Base-by-base conservation (phyloP, 768 basidiomycete species). In the Tubosaeta sp. region DNA sequence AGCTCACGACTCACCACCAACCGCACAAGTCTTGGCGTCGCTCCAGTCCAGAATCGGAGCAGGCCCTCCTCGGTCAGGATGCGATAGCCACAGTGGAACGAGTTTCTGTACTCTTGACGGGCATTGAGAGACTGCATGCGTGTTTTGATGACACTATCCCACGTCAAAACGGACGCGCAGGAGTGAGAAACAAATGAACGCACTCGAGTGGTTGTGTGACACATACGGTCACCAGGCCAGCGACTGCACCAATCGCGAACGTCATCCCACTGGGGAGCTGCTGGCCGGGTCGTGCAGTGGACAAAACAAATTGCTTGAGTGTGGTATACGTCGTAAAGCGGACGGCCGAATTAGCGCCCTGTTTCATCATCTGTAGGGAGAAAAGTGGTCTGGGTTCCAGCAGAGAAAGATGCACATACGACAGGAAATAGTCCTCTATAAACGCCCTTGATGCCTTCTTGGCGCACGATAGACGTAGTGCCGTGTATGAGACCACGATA, bases 311-410 rank as follows among this genome's bases (percentile, higher is more conserved):
- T 61, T 96, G 93, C 70, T 96, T 97, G 52, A 98, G 75, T 0
- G 91, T 95, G 3, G 89, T 82, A 70, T 97, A 98, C 0, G 92
- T 93, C 43, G 94, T 94, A 73, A 97, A 98, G 29, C 95, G 80
- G 27, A 98, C 83, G 10, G 96, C 94, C 5, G 94, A 97, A 66
- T 98, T 99, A 36, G 94, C 95, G 34, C 93, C 94, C 82, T 98
- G 95, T 25, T 94, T 86, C 81, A 95, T 89, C 83, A 95, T 91
- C 92, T 96, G 62, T 7, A n/a, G 14, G 63, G 14, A 43, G 8
- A 19, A 18, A 16, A 9, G 6, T 16, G 12, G 29, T 39, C 11
- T 1, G 7, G 32, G 4, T 0, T 5, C 6, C 21, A 24, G 9
- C 13, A 10, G 13, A 11, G 7, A n/a, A 2, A 14, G 9, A 21